Percentiles rank a stretch among this genome's conserved stretches.
These are phyloP conservation scores for Cladophialophora psammophila DNA, from an alignment of 2,329 filamentous ascomycete genomes.

Conservation along the genomic window DNA sequence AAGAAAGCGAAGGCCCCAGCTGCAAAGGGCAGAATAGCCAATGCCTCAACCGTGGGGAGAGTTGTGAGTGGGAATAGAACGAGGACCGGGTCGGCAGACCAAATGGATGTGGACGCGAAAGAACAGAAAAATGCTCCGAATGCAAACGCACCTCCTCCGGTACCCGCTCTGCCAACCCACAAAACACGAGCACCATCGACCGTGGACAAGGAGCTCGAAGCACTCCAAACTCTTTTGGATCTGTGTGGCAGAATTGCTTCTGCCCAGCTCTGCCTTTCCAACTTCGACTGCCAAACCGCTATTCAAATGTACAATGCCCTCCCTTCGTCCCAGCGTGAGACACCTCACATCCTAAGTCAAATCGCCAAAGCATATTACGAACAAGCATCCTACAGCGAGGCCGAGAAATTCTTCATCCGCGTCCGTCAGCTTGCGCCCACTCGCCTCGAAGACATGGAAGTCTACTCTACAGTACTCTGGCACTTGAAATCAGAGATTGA, in stretches of 20 bases:
- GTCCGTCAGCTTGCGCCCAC: constrained; percentile 82
- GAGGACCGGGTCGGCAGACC: constrained; percentile 63
- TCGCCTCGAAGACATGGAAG: constrained; percentile 91
- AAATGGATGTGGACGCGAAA: constrained; percentile 73
- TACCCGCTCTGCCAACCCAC: constrained; percentile 42
- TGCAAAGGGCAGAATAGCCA: constrained; percentile 70
- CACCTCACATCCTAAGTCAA: constrained; percentile 90
- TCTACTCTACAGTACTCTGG: constrained; percentile 99
- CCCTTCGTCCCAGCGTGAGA: constrained; percentile 79
- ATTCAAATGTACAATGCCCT: constrained; percentile 76
- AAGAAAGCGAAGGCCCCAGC: constrained; percentile 83
- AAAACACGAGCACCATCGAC: constrained; percentile 42
- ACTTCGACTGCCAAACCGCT: constrained; percentile 80
- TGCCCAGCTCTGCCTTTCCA: constrained; percentile 78
- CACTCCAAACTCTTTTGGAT: constrained; percentile 77
- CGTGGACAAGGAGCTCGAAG: constrained; percentile 71
- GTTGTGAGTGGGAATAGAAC: constrained; percentile 92
- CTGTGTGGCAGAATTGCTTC: constrained; percentile 81
- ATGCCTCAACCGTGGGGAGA: constrained; percentile 76
- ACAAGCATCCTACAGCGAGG: constrained; percentile 82
- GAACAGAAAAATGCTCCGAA: constrained; percentile 55
- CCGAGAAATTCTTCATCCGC: constrained; percentile 83
- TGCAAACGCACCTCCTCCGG: constrained; percentile 45
- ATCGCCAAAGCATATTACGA: constrained; percentile 93
- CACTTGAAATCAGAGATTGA: constrained; percentile 92